Percentiles rank a stretch among this genome's conserved stretches.
Conservation (phyloP, 2,329 filamentous ascomycete genomes). For the Ustulina deusta region DNA sequence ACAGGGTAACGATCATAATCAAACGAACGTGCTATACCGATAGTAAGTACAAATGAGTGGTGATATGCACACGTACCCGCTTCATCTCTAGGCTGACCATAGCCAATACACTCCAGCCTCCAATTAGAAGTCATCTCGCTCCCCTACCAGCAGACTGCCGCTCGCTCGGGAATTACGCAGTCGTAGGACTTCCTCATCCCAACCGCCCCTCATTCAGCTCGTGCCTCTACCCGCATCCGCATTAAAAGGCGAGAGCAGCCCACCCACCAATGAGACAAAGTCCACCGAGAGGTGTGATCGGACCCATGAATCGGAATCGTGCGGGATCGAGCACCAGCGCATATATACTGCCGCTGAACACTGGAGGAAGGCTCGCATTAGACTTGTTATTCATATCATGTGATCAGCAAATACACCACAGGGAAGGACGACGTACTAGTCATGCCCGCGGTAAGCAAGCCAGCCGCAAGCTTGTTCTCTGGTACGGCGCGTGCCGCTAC, state of each 20-base stretch:
- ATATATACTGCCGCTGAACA: slow-evolving; percentile 76
- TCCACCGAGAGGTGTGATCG: slow-evolving; percentile 74
- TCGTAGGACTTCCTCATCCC: no score
- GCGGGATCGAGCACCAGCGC: slow-evolving; percentile 71
- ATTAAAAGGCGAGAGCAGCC: slow-evolving; percentile 57
- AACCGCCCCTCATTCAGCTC: background rate
- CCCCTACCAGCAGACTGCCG: background rate
- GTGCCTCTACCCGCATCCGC: background rate
- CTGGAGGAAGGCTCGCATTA: slow-evolving; percentile 21
- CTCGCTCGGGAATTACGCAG: background rate
- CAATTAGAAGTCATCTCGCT: background rate
- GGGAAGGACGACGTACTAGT: slow-evolving; percentile 52
- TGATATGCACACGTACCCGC: slow-evolving; percentile 14
- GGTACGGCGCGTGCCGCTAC: slow-evolving; percentile 64
- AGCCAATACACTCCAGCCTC: background rate
- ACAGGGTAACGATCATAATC: background rate
- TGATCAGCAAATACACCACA: background rate
- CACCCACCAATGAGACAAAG: slow-evolving; percentile 74
- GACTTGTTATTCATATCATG: background rate
- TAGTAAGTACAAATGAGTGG: slow-evolving; percentile 10
- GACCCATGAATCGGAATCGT: slow-evolving; percentile 69
- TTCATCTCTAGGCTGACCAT: background rate
- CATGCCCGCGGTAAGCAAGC: slow-evolving; percentile 73
- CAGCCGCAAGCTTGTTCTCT: slow-evolving; percentile 66
- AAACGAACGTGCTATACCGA: background rate